phyloP scores from a whole-genome alignment of 2,329 filamentous ascomycete species.

The Microascus cirrosus region DNA sequence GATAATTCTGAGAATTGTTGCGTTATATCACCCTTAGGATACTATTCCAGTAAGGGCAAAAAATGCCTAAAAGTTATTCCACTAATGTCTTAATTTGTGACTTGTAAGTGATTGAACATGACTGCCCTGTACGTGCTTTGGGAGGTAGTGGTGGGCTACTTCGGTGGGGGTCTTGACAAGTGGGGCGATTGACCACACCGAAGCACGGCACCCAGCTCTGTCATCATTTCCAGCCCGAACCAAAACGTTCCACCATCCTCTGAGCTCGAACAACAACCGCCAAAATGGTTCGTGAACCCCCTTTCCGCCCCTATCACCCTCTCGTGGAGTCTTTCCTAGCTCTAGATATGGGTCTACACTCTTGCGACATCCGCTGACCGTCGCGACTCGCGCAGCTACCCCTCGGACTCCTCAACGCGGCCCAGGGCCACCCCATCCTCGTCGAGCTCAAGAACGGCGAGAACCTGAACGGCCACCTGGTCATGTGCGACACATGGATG shows the following conservation, averaged over 20 bases:
- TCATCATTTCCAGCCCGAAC: neutral
- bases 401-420: slow-evolving; percentile 80
- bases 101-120: neutral
- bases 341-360: too few relatives aligned
- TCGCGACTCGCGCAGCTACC: slow-evolving; percentile 38
- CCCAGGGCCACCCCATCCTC: slow-evolving; percentile 95
- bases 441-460: slow-evolving; percentile 97
- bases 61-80: too few relatives aligned
- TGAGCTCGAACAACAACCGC: neutral
- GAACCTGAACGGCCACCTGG: slow-evolving; percentile 89
- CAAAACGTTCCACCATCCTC: neutral
- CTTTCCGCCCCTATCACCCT: neutral
- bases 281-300: slow-evolving; percentile 1
- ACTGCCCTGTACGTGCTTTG: too few relatives aligned
- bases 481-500: slow-evolving; percentile 99
- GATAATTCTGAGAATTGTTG: neutral
- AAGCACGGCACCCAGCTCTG: neutral
- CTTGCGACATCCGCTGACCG: neutral
- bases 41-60: too few relatives aligned
- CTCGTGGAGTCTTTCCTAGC: neutral
- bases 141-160: neutral
- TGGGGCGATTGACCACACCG: neutral
- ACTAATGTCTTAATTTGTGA: too few relatives aligned
- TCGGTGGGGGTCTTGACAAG: neutral
- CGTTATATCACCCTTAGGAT: too few relatives aligned